Evolutionary conservation across 2,329 filamentous ascomycete species (phyloP).

Genomic region (Fusarium nurragi): DNA sequence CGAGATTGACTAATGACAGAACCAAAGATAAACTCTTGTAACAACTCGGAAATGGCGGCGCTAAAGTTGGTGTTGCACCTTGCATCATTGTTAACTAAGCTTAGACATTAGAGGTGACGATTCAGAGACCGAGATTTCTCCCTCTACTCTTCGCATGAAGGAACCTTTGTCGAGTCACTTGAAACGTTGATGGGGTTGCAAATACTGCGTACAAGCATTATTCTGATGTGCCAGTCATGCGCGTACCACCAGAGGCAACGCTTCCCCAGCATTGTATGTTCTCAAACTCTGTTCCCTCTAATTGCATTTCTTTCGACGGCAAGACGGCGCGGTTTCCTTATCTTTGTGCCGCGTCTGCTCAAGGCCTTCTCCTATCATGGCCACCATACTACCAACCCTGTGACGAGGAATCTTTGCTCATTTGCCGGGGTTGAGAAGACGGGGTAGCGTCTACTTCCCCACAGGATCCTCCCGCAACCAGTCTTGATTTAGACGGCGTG

Average conservation of each 20-base stretch:
- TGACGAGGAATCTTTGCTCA: constrained; percentile 36
- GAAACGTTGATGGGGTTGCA: constrained; percentile 18
- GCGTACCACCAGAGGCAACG: constrained; percentile 7
- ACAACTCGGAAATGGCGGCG: constrained; percentile 35
- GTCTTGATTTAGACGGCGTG: constrained; percentile 14
- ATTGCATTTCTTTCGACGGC: constrained; percentile 4
- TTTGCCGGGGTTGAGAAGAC: constrained; percentile 31
- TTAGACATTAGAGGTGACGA: constrained; percentile 5
- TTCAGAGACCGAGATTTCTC: not conserved
- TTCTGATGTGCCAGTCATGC: constrained; percentile 10
- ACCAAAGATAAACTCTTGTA: constrained; percentile 10
- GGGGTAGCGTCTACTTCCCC: constrained; percentile 44
- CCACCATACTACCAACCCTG: constrained; percentile 38
- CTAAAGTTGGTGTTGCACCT: constrained; percentile 31
- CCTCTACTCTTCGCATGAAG: not conserved
- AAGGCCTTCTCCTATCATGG: constrained; percentile 32
- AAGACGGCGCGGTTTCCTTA: constrained; percentile 30
- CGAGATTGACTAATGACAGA: constrained; percentile 8
- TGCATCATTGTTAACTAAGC: constrained; percentile 3
- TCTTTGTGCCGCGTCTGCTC: constrained; percentile 21
- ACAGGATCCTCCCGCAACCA: constrained; percentile 33
- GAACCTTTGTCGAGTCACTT: constrained; percentile 3
- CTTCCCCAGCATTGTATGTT: not conserved
- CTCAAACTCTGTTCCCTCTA: not conserved
- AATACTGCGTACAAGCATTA: constrained; percentile 29